Conservation (phyloP, 2,329 filamentous ascomycete species). For the Fusarium foetens region DNA sequence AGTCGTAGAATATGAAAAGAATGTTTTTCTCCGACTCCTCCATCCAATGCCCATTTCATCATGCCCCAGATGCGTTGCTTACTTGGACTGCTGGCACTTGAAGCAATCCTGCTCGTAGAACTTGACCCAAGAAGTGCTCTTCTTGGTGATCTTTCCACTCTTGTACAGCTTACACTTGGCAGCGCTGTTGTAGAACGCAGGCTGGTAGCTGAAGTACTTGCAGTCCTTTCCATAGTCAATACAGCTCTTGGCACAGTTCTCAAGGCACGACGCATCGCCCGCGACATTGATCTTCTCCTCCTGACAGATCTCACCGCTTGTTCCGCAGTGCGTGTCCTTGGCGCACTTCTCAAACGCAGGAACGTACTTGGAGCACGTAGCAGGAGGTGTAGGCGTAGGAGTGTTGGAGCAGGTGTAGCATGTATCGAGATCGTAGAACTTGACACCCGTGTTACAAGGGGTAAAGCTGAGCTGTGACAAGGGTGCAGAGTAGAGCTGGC, state of each 20-base stretch:
- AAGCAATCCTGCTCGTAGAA: constrained; percentile 33
- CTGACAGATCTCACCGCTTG: constrained; percentile 14
- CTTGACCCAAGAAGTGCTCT: constrained; percentile 5
- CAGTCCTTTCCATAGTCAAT: constrained; percentile 16
- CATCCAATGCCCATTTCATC: neutral
- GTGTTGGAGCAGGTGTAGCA: constrained; percentile 17
- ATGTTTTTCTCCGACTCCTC: neutral
- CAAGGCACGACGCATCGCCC: constrained; percentile 22
- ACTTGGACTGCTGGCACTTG: constrained; percentile 15
- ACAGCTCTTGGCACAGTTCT: constrained; percentile 36
- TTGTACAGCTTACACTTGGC: constrained; percentile 33
- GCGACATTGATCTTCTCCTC: neutral
- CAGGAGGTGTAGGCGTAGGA: neutral
- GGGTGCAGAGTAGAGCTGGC: constrained; percentile 8
- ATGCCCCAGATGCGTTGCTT: neutral
- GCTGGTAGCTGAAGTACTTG: constrained; percentile 25
- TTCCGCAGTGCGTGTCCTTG: constrained; percentile 19
- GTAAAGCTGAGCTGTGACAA: constrained; percentile 10
- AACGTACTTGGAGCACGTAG: constrained; percentile 25
- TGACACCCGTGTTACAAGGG: constrained; percentile 4
- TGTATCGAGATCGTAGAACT: constrained; percentile 30
- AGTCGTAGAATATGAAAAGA: constrained; percentile 26
- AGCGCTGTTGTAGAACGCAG: neutral
- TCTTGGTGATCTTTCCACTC: constrained; percentile 8
- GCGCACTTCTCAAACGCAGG: constrained; percentile 17